phyloP scores from a whole-genome alignment of 2,329 filamentous ascomycete species.

The Dactylellina sp. region DNA sequence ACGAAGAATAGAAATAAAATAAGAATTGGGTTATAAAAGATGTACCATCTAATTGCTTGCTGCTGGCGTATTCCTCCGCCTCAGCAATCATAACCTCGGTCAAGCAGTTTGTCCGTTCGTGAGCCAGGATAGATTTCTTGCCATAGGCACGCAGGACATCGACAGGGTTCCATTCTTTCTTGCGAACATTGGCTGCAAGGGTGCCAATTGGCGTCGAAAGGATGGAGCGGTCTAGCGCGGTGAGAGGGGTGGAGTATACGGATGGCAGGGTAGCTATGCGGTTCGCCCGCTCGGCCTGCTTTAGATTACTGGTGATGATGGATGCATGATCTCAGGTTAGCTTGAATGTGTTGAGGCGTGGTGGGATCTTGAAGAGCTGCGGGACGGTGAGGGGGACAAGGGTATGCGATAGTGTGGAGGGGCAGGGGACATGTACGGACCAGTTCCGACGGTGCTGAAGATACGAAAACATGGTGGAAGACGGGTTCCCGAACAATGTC shows the following conservation, averaged over 20 bases:
- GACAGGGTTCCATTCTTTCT: conserved; percentile 73
- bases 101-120: conserved; percentile 86
- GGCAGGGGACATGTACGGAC: conserved; percentile 22
- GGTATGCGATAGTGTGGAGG: neutral
- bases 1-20: too few relatives aligned
- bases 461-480: conserved; percentile 46
- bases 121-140: conserved; percentile 85
- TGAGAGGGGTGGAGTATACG: conserved; percentile 75
- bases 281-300: conserved; percentile 78
- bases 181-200: conserved; percentile 81
- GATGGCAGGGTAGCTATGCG: conserved; percentile 76
- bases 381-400: neutral
- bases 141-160: conserved; percentile 86
- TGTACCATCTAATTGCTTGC: conserved; percentile 61
- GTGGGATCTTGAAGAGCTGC: conserved; percentile 17
- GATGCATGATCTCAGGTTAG: too few relatives aligned
- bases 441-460: conserved; percentile 51
- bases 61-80: conserved; percentile 77
- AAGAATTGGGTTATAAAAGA: too few relatives aligned
- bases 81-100: conserved; percentile 86
- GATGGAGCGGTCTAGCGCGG: conserved; percentile 73
- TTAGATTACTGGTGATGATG: conserved; percentile 72
- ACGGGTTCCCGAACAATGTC: too few relatives aligned
- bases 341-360: conserved; percentile 50
- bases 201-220: conserved; percentile 79